phyloP scores from a whole-genome alignment of 768 basidiomycete species.

The Sutorius australiensis region DNA sequence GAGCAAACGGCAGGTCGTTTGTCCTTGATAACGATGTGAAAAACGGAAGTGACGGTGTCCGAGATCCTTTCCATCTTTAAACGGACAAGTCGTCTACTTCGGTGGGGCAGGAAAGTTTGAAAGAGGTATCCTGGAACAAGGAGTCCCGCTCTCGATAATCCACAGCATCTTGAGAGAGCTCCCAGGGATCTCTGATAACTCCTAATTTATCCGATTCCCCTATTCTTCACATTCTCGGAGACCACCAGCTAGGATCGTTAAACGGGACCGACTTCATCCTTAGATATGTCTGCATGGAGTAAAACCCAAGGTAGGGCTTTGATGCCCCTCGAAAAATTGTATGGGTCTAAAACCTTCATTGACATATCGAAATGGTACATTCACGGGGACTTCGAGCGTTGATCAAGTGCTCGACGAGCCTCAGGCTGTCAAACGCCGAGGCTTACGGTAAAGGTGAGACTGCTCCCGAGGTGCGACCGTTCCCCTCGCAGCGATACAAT shows the following conservation, averaged over 20 bases:
- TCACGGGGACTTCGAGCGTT: too few species aligned
- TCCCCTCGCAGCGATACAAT: too few species aligned
- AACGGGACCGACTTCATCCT: neutral
- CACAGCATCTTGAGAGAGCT: conserved; percentile 5
- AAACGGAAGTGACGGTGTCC: conserved; percentile 23
- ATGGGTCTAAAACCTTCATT: too few species aligned
- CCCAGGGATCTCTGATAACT: conserved; percentile 1
- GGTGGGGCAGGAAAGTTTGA: neutral
- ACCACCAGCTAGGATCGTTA: neutral
- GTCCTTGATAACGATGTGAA: conserved; percentile 24
- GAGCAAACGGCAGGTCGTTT: conserved; percentile 16
- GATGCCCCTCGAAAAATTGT: too few species aligned
- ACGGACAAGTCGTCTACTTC: neutral
- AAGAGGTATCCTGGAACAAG: neutral
- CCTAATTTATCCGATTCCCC: neutral
- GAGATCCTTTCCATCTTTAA: conserved; percentile 23
- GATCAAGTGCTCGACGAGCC: too few species aligned
- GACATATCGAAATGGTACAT: too few species aligned
- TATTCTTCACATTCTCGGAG: neutral
- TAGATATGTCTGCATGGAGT: neutral
- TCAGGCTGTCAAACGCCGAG: too few species aligned
- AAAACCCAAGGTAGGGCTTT: too few species aligned
- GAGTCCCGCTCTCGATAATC: too few species aligned
- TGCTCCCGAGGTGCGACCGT: too few species aligned
- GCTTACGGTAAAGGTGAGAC: too few species aligned